A percentile compares a stretch with the other conserved stretches of the same genome.
Evolutionary conservation across 1,139 yeast genomes (phyloP).

Genomic region (Geotrichum carabidarum): DNA sequence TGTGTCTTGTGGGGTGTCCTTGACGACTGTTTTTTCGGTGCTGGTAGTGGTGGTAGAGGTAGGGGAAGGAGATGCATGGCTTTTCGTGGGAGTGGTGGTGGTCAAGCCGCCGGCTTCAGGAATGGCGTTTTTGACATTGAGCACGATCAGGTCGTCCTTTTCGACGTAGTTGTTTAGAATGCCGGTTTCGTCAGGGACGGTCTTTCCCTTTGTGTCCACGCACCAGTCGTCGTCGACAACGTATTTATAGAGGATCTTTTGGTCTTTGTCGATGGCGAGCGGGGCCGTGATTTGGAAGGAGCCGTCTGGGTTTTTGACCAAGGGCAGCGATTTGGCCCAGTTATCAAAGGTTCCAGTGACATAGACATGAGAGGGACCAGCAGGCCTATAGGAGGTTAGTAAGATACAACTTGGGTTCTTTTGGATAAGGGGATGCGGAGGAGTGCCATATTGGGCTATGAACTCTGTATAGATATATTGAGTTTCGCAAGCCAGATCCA

Average conservation of each 20-base stretch:
- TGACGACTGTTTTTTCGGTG: constrained; percentile 4
- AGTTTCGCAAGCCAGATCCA: too few species aligned
- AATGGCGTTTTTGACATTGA: not conserved
- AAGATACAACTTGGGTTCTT: too few species aligned
- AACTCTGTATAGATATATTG: not conserved
- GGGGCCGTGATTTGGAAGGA: constrained; percentile 15
- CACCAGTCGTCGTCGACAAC: constrained; percentile 20
- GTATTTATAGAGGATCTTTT: constrained; percentile 16
- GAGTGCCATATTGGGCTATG: not conserved
- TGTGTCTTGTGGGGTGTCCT: constrained; percentile 4
- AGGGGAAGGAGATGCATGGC: constrained; percentile 3
- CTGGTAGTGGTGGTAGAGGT: not conserved
- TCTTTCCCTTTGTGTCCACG: constrained; percentile 12
- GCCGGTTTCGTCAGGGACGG: constrained; percentile 15
- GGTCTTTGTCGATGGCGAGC: constrained; percentile 4
- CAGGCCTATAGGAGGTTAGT: constrained; percentile 13
- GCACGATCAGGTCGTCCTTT: constrained; percentile 6
- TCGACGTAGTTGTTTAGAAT: constrained; percentile 17
- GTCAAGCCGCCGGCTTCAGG: constrained; percentile 5
- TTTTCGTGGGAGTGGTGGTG: not conserved
- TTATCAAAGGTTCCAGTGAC: constrained; percentile 21
- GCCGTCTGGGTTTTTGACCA: constrained; percentile 12
- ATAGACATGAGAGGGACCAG: constrained; percentile 18
- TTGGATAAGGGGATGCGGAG: not conserved
- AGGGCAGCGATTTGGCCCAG: constrained; percentile 19